Conservation (phyloP, 2,329 filamentous ascomycete genomes). For the Cytospora chrysosperma region DNA sequence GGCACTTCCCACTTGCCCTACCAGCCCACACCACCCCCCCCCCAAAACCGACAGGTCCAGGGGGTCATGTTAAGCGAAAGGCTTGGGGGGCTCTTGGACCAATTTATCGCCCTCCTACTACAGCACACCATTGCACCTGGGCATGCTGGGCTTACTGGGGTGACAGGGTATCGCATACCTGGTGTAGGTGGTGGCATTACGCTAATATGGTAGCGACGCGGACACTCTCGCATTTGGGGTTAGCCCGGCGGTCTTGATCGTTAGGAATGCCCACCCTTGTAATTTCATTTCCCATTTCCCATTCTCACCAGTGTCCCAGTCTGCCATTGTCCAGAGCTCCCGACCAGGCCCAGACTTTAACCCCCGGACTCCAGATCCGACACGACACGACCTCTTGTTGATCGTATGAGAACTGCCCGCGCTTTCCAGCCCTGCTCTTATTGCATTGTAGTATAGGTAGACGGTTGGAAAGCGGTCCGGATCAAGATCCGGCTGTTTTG, state of each 20-base stretch:
- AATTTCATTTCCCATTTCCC: constrained; percentile 19
- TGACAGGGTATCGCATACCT: not conserved
- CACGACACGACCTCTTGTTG: not conserved
- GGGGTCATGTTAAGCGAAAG: not conserved
- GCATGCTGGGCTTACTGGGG: not conserved
- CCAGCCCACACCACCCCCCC: no score
- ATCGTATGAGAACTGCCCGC: constrained; percentile 9
- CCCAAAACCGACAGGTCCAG: no score
- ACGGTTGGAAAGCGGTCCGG: not conserved
- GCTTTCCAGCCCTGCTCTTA: constrained; percentile 2
- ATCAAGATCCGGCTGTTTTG: not conserved
- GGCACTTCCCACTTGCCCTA: not conserved
- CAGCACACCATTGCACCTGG: not conserved
- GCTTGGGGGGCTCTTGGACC: not conserved
- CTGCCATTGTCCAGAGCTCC: not conserved
- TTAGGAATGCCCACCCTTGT: constrained; percentile 17
- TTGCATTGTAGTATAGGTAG: not conserved
- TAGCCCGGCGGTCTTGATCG: not conserved
- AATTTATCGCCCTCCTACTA: not conserved
- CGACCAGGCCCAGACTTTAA: not conserved
- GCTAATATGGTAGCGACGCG: not conserved
- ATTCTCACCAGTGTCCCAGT: constrained; percentile 10
- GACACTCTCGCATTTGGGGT: constrained; percentile 1
- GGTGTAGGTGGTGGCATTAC: no score
- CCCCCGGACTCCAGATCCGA: not conserved